Evolutionary conservation across 768 basidiomycete genomes (phyloP).

Genomic region (Panus rudis): DNA sequence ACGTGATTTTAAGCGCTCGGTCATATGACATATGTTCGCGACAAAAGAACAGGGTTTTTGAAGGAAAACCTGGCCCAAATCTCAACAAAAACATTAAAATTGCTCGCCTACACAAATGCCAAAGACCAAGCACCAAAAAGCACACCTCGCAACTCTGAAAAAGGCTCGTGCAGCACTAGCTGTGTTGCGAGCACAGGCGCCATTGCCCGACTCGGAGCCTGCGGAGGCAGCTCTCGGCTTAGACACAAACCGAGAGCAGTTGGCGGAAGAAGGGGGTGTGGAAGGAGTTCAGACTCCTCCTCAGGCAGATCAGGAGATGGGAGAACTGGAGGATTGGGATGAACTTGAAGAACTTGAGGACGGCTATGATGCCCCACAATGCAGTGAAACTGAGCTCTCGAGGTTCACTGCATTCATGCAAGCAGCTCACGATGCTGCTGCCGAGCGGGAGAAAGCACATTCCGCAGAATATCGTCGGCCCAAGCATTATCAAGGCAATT

Average conservation of each 20-base stretch:
- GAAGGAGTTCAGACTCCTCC: neutral
- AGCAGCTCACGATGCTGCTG: neutral
- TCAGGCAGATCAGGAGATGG: neutral
- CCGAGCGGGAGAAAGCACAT: neutral
- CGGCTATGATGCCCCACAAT: no score
- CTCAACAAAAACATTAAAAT: neutral
- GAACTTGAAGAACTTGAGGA: neutral
- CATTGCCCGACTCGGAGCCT: neutral
- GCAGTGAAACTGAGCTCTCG: no score
- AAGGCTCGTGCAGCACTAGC: neutral
- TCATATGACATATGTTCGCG: neutral
- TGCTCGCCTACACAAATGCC: neutral
- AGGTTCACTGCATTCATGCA: neutral
- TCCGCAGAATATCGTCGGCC: neutral
- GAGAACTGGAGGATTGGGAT: neutral
- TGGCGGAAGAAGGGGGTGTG: neutral
- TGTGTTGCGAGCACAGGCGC: neutral
- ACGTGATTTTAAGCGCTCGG: slow-evolving; percentile 2
- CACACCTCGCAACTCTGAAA: neutral
- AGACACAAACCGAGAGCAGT: no score
- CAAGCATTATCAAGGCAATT: neutral
- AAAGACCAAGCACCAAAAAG: neutral
- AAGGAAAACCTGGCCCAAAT: no score
- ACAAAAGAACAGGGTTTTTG: neutral
- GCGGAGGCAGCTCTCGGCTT: no score